A percentile compares a stretch with the other conserved stretches of the same genome.
These are phyloP conservation scores for Rubia peregrina DNA, from an alignment of 305 asterid genomes.

Conservation along the genomic window DNA sequence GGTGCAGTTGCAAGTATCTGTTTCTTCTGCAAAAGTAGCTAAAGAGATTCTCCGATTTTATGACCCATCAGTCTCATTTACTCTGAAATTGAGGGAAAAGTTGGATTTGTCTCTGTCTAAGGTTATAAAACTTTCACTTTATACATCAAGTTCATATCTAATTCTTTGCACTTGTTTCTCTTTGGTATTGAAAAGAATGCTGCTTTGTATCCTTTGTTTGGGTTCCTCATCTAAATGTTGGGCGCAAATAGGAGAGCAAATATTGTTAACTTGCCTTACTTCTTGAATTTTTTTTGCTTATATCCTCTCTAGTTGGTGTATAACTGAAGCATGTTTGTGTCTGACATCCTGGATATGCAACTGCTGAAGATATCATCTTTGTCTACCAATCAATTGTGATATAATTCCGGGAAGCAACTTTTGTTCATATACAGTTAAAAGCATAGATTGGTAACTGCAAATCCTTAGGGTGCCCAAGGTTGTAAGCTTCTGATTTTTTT, in stretches of 20 bases:
- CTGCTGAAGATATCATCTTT: background rate
- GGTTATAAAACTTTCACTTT: slow-evolving; percentile 32
- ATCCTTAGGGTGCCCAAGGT: background rate
- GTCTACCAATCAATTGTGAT: background rate
- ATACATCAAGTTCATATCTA: background rate
- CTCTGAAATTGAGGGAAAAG: slow-evolving; percentile 39
- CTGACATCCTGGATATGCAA: background rate
- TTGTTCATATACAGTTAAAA: background rate
- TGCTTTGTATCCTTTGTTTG: background rate
- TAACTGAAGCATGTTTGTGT: background rate
- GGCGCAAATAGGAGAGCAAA: background rate
- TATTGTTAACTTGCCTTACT: background rate
- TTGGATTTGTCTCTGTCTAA: slow-evolving; percentile 42
- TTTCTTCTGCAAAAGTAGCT: slow-evolving; percentile 25
- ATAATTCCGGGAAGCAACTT: background rate
- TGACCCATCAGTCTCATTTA: slow-evolving; percentile 35
- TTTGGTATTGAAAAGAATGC: background rate
- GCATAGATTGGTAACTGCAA: background rate
- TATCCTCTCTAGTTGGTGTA: background rate
- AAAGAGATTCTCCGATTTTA: slow-evolving; percentile 42
- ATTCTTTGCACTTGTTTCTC: background rate
- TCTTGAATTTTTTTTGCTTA: background rate
- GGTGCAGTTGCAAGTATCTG: slow-evolving; percentile 32
- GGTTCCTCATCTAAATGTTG: background rate
- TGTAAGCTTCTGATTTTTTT: background rate